Evolutionary conservation across 2,329 filamentous ascomycete genomes (phyloP).

Genomic region (Colletotrichum agaves): DNA sequence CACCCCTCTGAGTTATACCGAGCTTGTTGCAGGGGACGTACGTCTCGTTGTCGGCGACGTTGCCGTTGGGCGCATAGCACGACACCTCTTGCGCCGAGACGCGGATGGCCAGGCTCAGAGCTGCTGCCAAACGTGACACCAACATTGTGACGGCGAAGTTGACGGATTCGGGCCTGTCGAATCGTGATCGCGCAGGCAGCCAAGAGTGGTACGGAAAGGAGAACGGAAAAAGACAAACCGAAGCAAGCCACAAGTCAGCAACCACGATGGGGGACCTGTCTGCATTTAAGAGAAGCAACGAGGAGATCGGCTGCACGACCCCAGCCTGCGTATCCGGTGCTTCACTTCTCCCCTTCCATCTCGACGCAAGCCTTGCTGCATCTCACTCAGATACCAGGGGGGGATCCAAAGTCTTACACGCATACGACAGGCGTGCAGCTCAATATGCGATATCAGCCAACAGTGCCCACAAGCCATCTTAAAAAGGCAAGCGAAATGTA

Average conservation of each 20-base stretch:
- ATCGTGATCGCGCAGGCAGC: neutral
- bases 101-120: neutral
- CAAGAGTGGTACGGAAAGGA: neutral
- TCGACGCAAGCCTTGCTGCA: neutral
- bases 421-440: conserved; percentile 9
- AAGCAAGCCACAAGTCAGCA: neutral
- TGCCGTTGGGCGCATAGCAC: conserved; percentile 46
- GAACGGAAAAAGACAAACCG: conserved; percentile 7
- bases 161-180: neutral
- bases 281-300: conserved; percentile 9
- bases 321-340: neutral
- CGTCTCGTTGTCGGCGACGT: conserved; percentile 42
- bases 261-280: neutral
- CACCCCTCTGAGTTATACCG: conserved; percentile 43
- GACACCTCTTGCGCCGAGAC: conserved; percentile 15
- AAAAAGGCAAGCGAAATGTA: conserved; percentile 15
- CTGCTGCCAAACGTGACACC: neutral
- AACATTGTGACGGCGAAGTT: conserved; percentile 1
- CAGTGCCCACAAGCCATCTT: conserved; percentile 2
- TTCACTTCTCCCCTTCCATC: neutral
- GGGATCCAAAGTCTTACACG: conserved; percentile 21
- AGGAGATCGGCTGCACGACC: neutral
- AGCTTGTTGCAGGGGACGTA: conserved; percentile 48
- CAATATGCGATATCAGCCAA: conserved; percentile 12
- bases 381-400: conserved; percentile 2